phyloP scores from a whole-genome alignment of 2,329 filamentous ascomycete genomes.

The Coniella lustricola region DNA sequence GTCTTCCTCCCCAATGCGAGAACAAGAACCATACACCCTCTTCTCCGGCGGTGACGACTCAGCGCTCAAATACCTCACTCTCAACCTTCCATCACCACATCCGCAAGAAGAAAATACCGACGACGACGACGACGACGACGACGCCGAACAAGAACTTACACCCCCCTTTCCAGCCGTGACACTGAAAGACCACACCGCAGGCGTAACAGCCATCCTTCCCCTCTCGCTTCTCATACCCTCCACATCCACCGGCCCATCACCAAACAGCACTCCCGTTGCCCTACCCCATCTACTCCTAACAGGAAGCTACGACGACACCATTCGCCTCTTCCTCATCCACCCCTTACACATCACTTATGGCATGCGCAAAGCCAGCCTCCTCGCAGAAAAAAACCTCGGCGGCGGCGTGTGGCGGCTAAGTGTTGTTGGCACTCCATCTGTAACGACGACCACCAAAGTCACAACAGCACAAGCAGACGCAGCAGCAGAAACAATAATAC shows the following conservation, averaged over 20 bases:
- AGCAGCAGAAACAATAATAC: slow-evolving; percentile 18
- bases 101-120: neutral
- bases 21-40: slow-evolving; percentile 32
- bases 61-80: slow-evolving; percentile 41
- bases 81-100: neutral
- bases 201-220: slow-evolving; percentile 81
- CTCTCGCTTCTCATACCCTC: slow-evolving; percentile 53
- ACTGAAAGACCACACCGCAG: slow-evolving; percentile 56
- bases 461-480: slow-evolving; percentile 10
- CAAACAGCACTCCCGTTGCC: slow-evolving; percentile 29
- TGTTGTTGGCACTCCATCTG: slow-evolving; percentile 34
- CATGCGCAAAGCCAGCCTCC: slow-evolving; percentile 38
- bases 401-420: slow-evolving; percentile 84
- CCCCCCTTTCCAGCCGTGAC: slow-evolving; percentile 19
- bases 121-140: neutral
- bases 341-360: slow-evolving; percentile 34
- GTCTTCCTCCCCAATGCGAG: slow-evolving; percentile 4
- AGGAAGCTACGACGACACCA: slow-evolving; percentile 83
- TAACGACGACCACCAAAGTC: neutral
- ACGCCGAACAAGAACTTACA: slow-evolving; percentile 4
- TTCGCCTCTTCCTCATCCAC: slow-evolving; percentile 58
- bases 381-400: slow-evolving; percentile 62
- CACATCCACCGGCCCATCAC: too few relatives aligned
- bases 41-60: slow-evolving; percentile 75
- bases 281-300: slow-evolving; percentile 61